A percentile compares a stretch with the other conserved stretches of the same genome.
phyloP scores from a whole-genome alignment of 2,329 filamentous ascomycete species.

The Aspergillus udagawae region DNA sequence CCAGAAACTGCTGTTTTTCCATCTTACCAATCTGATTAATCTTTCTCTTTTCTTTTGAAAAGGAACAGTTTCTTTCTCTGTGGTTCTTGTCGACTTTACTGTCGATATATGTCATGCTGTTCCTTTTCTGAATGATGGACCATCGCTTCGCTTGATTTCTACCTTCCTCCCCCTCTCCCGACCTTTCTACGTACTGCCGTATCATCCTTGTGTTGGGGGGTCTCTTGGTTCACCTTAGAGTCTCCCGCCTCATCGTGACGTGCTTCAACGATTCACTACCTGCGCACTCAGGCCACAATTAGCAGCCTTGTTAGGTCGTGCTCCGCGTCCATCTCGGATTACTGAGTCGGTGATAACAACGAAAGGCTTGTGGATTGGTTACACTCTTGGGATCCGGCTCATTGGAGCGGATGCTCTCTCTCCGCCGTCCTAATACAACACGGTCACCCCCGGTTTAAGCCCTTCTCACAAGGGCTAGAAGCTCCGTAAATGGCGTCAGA shows the following conservation, averaged over 20 bases:
- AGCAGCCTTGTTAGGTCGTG: slow-evolving; percentile 1
- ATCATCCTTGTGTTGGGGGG: background rate
- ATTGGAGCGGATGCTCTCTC: slow-evolving; percentile 26
- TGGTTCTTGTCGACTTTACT: background rate
- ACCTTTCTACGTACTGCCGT: background rate
- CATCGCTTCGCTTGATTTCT: background rate
- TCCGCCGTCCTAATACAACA: slow-evolving; percentile 9
- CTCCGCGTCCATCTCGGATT: background rate
- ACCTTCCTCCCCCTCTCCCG: background rate
- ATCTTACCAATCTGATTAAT: background rate
- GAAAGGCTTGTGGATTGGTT: slow-evolving; percentile 16
- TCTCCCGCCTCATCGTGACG: slow-evolving; percentile 1
- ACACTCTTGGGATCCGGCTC: slow-evolving; percentile 21
- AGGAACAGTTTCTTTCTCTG: background rate
- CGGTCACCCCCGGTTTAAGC: slow-evolving; percentile 23
- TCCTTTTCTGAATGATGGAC: background rate
- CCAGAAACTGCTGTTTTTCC: background rate
- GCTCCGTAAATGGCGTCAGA: slow-evolving; percentile 37
- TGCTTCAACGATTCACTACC: background rate
- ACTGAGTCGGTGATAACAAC: slow-evolving; percentile 1
- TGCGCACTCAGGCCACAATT: background rate
- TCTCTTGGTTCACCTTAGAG: background rate
- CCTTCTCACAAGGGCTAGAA: slow-evolving; percentile 18
- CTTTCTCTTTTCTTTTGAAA: background rate
- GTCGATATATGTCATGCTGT: background rate